phyloP scores from a whole-genome alignment of 441 rosid genomes.

The Capsella rubella region DNA sequence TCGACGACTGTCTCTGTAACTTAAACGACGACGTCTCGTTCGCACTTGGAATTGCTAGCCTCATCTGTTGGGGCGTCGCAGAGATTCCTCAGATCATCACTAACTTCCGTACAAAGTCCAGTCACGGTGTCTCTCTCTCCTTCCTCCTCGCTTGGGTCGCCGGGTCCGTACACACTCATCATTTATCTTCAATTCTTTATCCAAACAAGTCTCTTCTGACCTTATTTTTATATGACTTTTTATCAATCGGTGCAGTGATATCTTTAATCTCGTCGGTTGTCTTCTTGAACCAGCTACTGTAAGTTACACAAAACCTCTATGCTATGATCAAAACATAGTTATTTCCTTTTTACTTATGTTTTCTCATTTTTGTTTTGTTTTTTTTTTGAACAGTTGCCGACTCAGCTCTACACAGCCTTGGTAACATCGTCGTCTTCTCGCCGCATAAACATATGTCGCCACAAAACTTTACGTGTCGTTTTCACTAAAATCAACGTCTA shows the following conservation, averaged over 20 bases:
- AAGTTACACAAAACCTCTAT: constrained; percentile 46
- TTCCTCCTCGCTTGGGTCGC: constrained; percentile 96
- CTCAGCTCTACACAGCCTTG: constrained; percentile 90
- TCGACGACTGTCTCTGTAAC: constrained; percentile 87
- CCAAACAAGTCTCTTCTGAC: background rate
- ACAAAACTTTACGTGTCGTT: constrained; percentile 36
- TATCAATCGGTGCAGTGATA: constrained; percentile 62
- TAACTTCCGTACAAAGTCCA: constrained; percentile 86
- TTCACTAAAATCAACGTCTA: background rate
- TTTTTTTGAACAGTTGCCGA: constrained; percentile 69
- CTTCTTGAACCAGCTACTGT: constrained; percentile 94
- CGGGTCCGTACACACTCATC: constrained; percentile 54
- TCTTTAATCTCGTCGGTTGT: constrained; percentile 84
- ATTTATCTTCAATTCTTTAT: background rate
- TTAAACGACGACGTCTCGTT: constrained; percentile 73
- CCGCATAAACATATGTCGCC: constrained; percentile 45
- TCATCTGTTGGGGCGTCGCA: constrained; percentile 90
- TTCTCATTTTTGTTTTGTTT: background rate
- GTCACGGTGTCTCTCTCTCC: constrained; percentile 90
- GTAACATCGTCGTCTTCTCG: constrained; percentile 50
- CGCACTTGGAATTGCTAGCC: constrained; percentile 66
- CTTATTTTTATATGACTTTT: constrained; percentile 1
- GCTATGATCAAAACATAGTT: background rate
- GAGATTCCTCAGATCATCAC: constrained; percentile 95
- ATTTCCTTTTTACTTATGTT: background rate